phyloP scores from a whole-genome alignment of 2,329 filamentous ascomycete genomes.

The Ascochyta koolunga region DNA sequence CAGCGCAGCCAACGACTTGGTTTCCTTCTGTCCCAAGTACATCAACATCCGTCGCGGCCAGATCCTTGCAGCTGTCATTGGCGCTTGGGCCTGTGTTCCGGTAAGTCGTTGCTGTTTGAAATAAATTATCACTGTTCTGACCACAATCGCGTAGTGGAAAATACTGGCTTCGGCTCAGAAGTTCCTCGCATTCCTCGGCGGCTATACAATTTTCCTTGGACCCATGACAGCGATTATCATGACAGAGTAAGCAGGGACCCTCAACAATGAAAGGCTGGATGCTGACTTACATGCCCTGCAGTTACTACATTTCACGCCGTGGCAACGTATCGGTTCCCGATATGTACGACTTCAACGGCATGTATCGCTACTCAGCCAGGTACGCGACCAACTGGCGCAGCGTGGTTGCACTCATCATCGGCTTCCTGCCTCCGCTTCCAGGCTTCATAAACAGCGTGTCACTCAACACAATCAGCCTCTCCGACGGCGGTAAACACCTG shows the following conservation, averaged over 20 bases:
- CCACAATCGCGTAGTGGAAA: conserved; percentile 33
- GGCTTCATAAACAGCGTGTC: conserved; percentile 32
- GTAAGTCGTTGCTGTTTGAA: not conserved
- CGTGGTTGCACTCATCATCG: conserved; percentile 32
- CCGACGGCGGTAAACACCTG: conserved; percentile 31
- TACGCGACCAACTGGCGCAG: conserved; percentile 33
- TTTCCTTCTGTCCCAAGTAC: conserved; percentile 29
- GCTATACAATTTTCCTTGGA: conserved; percentile 36
- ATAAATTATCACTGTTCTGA: not conserved
- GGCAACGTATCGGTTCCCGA: conserved; percentile 31
- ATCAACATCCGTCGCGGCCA: conserved; percentile 39
- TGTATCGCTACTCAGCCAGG: conserved; percentile 31
- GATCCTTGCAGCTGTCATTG: conserved; percentile 45
- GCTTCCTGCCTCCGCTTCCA: conserved; percentile 30
- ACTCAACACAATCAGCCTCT: conserved; percentile 22
- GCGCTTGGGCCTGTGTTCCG: conserved; percentile 47
- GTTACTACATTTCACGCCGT: conserved; percentile 30
- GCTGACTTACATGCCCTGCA: not conserved
- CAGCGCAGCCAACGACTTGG: conserved; percentile 33
- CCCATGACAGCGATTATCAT: conserved; percentile 34
- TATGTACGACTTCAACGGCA: conserved; percentile 36
- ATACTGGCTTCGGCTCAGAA: conserved; percentile 43
- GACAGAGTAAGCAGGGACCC: conserved; percentile 13
- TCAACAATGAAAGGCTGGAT: not conserved
- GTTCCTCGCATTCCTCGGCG: conserved; percentile 45